These are phyloP conservation scores for Plenodomus lindquistii DNA, from an alignment of 2,329 filamentous ascomycete genomes.

Conservation along the genomic window DNA sequence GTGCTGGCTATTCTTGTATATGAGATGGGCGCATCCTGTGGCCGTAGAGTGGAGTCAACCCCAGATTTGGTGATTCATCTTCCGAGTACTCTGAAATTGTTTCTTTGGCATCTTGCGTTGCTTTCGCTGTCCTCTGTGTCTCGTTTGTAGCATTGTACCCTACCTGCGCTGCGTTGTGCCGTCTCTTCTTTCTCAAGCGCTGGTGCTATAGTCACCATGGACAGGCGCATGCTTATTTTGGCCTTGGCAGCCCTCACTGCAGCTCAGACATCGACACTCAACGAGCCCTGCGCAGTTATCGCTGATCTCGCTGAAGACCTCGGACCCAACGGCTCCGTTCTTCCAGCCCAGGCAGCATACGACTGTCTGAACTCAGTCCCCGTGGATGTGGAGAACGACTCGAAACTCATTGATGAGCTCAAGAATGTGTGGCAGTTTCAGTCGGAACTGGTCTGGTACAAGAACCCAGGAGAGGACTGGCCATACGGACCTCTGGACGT, in stretches of 20 bases:
- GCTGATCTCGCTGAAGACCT: constrained; percentile 6
- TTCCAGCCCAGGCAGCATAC: constrained; percentile 26
- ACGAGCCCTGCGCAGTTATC: constrained; percentile 25
- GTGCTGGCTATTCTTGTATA: constrained; percentile 6
- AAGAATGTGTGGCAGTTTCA: constrained; percentile 41
- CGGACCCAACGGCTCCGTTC: too few relatives aligned
- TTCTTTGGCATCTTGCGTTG: not conserved
- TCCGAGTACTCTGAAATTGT: not conserved
- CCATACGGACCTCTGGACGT: constrained; percentile 41
- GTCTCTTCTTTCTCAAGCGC: not conserved
- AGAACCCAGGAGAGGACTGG: constrained; percentile 38
- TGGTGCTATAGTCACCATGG: constrained; percentile 5
- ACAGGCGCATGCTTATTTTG: constrained; percentile 14
- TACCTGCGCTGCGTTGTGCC: not conserved
- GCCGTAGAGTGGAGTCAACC: constrained; percentile 5
- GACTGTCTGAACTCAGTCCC: constrained; percentile 40
- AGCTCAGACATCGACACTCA: constrained; percentile 14
- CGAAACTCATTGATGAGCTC: constrained; percentile 33
- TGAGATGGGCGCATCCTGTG: constrained; percentile 7
- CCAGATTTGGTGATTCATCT: constrained; percentile 3
- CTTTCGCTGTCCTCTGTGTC: not conserved
- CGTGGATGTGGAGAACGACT: constrained; percentile 28
- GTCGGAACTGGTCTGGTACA: constrained; percentile 40
- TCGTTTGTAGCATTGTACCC: not conserved
- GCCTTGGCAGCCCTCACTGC: constrained; percentile 15